Base-by-base conservation (phyloP, 345 rosid genomes). In the Melaleuca quinquenervia region DNA sequence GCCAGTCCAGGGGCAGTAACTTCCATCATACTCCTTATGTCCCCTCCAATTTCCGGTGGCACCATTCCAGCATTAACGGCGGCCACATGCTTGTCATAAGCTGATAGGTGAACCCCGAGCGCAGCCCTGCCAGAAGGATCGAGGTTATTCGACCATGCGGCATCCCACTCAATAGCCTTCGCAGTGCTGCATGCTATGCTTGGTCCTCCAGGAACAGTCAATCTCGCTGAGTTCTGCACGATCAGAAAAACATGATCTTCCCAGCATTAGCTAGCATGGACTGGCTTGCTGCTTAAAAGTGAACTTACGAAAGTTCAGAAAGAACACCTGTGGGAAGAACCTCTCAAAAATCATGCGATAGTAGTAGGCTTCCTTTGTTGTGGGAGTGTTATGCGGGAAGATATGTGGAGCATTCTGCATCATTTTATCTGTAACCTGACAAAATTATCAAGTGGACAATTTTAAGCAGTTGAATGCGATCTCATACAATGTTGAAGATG, bases 41-140 rank as follows among this genome's bases (percentile, higher is more conserved):
- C 74, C 11, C 87, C 91, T 12, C 92, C 90, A 16, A 89, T 88
- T 84, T 92, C 91, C 6, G 92, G 88, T 16, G 93, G 88, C 70
- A 84, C 84, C 83, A 82, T 87, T 78, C 88, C 83, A 36, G 83
- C 86, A 8, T 85, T 89, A 32, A 22, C 62, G 26, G 89, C 87
- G 11, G 88, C 50, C 82, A 45, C 89, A 84, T 89, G 90, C 26
- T 82, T 58, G 0, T 90, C 93, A 56, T 96, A 97, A 53, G 94
- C 95, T 10, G 96, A 95, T 70, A 94, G 90, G 87, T 97, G 98
- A 55, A 97, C 98, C 82, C 98, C 99, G 7, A 92, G 70, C 20
- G 98, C 99, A 13, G 98, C 99, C 89, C 99, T 87, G 75, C 99
- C 98, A 0, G 99, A 97, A n/a, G 99, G 99, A 64, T 97, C 99